Evolutionary conservation across 2,329 filamentous ascomycete species (phyloP).

Genomic region (Claviceps arundinis): DNA sequence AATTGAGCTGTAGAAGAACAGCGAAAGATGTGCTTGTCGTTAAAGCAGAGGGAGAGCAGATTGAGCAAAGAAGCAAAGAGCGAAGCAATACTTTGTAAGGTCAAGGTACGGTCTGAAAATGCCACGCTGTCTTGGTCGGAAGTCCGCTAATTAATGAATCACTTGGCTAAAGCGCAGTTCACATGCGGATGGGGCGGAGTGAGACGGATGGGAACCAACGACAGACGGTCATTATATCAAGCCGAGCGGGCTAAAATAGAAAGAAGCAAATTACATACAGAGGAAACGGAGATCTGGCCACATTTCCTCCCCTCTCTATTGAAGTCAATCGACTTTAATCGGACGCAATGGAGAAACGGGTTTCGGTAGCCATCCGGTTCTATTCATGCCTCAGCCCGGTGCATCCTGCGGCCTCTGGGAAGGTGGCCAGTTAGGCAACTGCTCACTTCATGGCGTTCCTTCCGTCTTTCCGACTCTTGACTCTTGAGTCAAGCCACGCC

Average conservation of each 20-base stretch:
- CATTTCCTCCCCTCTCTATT: neutral
- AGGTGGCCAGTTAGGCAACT: neutral
- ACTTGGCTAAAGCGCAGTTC: neutral
- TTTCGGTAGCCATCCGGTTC: neutral
- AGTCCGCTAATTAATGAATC: neutral
- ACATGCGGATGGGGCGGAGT: neutral
- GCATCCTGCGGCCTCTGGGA: neutral
- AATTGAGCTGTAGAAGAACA: no score
- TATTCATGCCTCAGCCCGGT: neutral
- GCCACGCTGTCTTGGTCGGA: constrained; percentile 12
- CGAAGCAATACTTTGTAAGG: neutral
- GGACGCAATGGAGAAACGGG: no score
- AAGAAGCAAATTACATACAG: neutral
- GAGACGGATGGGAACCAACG: neutral
- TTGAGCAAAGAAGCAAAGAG: neutral
- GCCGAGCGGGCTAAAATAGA: neutral
- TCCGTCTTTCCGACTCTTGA: neutral
- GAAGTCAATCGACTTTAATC: neutral
- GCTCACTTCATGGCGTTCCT: neutral
- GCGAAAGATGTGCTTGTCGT: neutral
- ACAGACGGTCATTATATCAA: no score
- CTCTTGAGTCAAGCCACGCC: neutral
- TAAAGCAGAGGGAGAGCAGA: neutral
- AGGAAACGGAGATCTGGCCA: neutral
- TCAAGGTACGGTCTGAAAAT: constrained; percentile 7